These are phyloP conservation scores for Neurospora sp. DNA, from an alignment of 495 filamentous ascomycete genomes.

Conservation along the genomic window DNA sequence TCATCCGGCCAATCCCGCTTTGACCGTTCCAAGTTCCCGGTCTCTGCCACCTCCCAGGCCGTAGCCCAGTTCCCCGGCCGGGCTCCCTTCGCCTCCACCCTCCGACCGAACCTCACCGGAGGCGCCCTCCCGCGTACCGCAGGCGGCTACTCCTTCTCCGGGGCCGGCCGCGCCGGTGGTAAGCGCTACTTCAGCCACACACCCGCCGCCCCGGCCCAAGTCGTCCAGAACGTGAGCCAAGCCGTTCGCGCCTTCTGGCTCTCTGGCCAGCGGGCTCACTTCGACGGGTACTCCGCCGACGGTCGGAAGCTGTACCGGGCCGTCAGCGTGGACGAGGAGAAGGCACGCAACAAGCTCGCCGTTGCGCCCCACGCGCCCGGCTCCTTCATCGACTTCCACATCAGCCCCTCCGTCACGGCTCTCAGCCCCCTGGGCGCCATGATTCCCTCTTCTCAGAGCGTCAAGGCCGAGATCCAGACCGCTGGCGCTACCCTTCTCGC, in stretches of 20 bases:
- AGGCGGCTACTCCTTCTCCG: constrained; percentile 71
- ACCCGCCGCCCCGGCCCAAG: constrained; percentile 73
- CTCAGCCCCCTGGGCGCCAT: constrained; percentile 50
- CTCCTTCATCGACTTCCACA: constrained; percentile 71
- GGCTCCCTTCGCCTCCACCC: constrained; percentile 79
- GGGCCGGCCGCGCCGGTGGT: constrained; percentile 56
- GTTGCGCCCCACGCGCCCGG: constrained; percentile 52
- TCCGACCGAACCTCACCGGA: constrained; percentile 86
- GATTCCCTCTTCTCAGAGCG: constrained; percentile 24
- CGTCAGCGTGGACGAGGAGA: constrained; percentile 58
- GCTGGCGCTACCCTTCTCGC: constrained; percentile 52
- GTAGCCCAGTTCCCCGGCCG: constrained; percentile 57
- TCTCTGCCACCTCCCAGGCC: constrained; percentile 53
- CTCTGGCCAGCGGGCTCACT: constrained; percentile 76
- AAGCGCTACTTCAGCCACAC: constrained; percentile 84
- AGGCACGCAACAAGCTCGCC: constrained; percentile 52
- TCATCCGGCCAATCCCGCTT: constrained; percentile 30
- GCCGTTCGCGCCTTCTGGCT: constrained; percentile 83
- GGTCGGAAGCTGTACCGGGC: constrained; percentile 71
- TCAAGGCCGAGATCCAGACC: constrained; percentile 18
- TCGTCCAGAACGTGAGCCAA: constrained; percentile 87
- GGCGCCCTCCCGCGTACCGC: constrained; percentile 76
- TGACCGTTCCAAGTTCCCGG: constrained; percentile 54
- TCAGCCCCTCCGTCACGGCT: constrained; percentile 80
- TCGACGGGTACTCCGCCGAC: constrained; percentile 57